Evolutionary conservation across 805 yeast species (phyloP), one percentile per base, ranked within the genome.

Genomic region (Candida adriatica): DNA sequence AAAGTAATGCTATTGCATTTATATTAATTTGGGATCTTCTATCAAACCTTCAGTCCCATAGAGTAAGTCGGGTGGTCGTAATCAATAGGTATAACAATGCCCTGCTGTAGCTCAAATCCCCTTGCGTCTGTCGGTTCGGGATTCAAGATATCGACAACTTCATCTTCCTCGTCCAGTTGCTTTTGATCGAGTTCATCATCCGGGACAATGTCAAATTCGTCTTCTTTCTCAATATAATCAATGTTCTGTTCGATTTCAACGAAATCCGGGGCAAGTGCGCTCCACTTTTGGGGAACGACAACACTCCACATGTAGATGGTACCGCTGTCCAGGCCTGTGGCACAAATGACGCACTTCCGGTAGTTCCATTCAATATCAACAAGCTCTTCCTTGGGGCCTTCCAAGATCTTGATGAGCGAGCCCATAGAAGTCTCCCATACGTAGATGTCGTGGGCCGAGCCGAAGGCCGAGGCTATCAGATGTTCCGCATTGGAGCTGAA

Each of bases 261-360:
- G 53, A 90, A 88, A 55, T 90, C 97, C 1, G 96, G 96, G 0
- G 96, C 96, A 46, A 88, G 62, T 1, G 96, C 94, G 55, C 94
- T 81, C 97, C 97, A 88, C 58, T 84, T 82, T 47, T 87, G 96
- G 1, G 95, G 94, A 14, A 83, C 73, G 24, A 72, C 71, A 8
- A 84, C 70, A 30, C 80, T 72, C 96, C 96, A 90, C 24, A 82
- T 52, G 50, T 83, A 87, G 2, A 88, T 70, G 23, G 75, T 65
- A 1, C 96, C 96, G 19, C 83, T 66, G 49, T 88, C 97, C 33
- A 84, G 60, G 0, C 96, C 96, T 18, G 84, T 82, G 13, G 94
- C 81, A 8, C 80, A 81, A 20, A 90, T 75, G 39, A 72, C 62
- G 55, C 95, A 85, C 33, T 73, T 66, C 30, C 73, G 62, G 36